phyloP scores from a whole-genome alignment of 2,329 filamentous ascomycete genomes.

The Neonectria sp. region DNA sequence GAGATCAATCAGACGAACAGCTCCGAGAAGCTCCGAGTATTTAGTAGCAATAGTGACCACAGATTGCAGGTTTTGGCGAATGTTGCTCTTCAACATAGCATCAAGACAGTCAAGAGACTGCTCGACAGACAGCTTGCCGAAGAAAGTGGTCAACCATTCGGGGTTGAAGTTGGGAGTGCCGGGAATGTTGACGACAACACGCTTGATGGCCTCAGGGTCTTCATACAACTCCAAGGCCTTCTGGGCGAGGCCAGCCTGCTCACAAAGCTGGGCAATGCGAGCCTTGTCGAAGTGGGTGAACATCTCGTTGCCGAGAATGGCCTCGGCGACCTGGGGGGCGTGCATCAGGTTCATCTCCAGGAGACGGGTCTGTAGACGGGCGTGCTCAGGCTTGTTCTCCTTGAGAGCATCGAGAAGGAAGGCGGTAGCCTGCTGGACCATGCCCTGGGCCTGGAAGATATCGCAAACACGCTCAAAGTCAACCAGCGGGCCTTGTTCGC shows the following conservation, averaged over 20 bases:
- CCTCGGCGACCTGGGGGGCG: conserved; percentile 96
- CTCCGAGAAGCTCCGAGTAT: conserved; percentile 93
- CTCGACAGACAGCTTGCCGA: conserved; percentile 94
- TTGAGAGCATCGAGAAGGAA: conserved; percentile 97
- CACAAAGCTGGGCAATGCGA: conserved; percentile 90
- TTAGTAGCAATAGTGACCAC: conserved; percentile 98
- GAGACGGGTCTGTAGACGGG: conserved; percentile 91
- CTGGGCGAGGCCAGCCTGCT: conserved; percentile 89
- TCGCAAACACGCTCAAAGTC: conserved; percentile 96
- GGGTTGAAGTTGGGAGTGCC: conserved; percentile 87
- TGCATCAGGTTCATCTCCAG: conserved; percentile 99
- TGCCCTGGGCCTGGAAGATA: conserved; percentile 97
- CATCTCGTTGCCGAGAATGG: conserved; percentile 98
- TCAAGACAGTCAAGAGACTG: conserved; percentile 95
- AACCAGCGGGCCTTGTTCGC: conserved; percentile 88
- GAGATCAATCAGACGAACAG: conserved; percentile 90
- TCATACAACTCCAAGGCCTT: conserved; percentile 96
- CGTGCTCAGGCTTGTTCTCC: conserved; percentile 95
- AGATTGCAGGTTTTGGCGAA: conserved; percentile 94
- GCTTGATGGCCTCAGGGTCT: conserved; percentile 90
- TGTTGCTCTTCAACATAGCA: conserved; percentile 96
- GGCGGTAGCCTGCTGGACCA: conserved; percentile 98
- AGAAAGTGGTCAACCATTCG: conserved; percentile 94
- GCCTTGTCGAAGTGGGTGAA: conserved; percentile 97
- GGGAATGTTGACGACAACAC: conserved; percentile 86